These are phyloP conservation scores for Quercus ilex DNA, from an alignment of 306 rosid species.

Conservation along the genomic window DNA sequence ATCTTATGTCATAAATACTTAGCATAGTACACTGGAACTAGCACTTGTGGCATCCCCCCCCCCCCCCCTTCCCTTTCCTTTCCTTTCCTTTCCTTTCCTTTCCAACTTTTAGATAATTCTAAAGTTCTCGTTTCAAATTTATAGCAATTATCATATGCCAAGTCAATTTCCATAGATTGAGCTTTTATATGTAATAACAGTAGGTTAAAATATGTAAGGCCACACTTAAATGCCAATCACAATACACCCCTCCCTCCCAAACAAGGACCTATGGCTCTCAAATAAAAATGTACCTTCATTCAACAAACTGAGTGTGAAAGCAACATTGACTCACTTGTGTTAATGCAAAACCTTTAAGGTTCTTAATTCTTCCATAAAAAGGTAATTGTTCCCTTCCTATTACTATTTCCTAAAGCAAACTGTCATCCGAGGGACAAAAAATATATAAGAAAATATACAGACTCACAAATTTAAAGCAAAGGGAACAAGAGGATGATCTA, in stretches of 20 bases:
- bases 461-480: not conserved
- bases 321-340: conserved; percentile 49
- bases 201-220: not conserved
- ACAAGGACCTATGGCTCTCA: not conserved
- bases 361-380: conserved; percentile 89
- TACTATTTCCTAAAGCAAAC: conserved; percentile 82
- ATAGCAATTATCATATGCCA: too few species aligned
- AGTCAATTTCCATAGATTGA: too few species aligned
- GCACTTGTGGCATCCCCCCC: too few species aligned
- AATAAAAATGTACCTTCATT: not conserved
- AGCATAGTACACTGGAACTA: too few species aligned
- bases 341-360: conserved; percentile 67
- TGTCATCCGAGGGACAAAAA: conserved; percentile 10
- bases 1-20: too few species aligned
- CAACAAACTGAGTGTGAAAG: not conserved
- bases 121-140: too few species aligned
- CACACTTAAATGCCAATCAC: not conserved
- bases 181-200: too few species aligned
- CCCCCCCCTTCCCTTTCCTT: too few species aligned
- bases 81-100: too few species aligned
- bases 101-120: too few species aligned
- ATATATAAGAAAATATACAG: not conserved
- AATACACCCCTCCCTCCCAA: too few species aligned
- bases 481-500: not conserved
- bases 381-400: conserved; percentile 87